Conservation (phyloP, 352 stramenopile species). For the Globisporangium irregulare region DNA sequence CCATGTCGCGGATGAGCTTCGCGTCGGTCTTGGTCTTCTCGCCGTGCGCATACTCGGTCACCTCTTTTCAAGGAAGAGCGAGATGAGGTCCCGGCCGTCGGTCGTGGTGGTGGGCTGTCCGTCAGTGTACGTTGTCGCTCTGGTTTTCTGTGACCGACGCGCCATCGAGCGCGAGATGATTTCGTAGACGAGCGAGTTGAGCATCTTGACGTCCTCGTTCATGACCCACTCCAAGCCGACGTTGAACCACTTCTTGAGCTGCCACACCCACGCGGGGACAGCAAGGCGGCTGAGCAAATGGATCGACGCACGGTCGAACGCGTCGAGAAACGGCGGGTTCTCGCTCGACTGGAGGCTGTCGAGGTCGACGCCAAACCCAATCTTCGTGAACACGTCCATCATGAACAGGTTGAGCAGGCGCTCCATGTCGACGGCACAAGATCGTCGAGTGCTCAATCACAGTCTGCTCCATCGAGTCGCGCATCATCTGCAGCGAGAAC, state of each 20-base stretch:
- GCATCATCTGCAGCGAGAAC: conserved; percentile 45
- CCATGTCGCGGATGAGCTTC: conserved; percentile 68
- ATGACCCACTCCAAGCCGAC: conserved; percentile 17
- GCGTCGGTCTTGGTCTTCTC: conserved; percentile 6
- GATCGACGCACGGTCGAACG: conserved; percentile 29
- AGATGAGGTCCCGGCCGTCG: conserved; percentile 32
- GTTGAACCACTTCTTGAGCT: conserved; percentile 21
- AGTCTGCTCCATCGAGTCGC: conserved; percentile 28
- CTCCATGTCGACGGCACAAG: conserved; percentile 24
- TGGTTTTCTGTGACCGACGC: not conserved
- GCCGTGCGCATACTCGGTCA: conserved; percentile 14
- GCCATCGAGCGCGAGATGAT: conserved; percentile 17
- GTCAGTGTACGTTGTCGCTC: conserved; percentile 5
- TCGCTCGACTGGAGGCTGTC: conserved; percentile 20
- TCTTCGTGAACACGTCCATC: conserved; percentile 54
- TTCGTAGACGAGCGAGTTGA: conserved; percentile 15
- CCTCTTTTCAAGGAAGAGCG: conserved; percentile 49
- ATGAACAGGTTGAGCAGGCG: conserved; percentile 38
- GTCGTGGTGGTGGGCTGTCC: not conserved
- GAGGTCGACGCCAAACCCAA: conserved; percentile 53
- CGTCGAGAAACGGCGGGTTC: conserved; percentile 22
- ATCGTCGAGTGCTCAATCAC: conserved; percentile 16
- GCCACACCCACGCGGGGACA: conserved; percentile 20
- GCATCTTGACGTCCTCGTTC: not conserved
- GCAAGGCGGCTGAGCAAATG: conserved; percentile 17